Percentiles rank a stretch among this genome's conserved stretches.
Conservation (phyloP, 768 basidiomycete genomes). For the Daedalea quercina region DNA sequence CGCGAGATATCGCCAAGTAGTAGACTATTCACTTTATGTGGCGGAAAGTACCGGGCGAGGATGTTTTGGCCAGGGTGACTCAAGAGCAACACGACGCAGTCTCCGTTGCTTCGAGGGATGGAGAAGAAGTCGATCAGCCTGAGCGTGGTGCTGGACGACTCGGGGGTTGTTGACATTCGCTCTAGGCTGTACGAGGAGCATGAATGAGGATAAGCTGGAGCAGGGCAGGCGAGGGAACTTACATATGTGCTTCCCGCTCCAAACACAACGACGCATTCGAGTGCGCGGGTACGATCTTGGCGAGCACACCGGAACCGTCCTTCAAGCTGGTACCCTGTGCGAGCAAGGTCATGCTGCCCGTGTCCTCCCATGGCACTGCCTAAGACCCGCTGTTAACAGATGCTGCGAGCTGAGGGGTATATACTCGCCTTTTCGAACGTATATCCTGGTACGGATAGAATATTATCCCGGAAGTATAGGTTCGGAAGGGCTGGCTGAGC, state of each 20-base stretch:
- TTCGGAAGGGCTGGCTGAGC: constrained; percentile 52
- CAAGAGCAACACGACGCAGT: constrained; percentile 67
- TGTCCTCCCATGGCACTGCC: constrained; percentile 66
- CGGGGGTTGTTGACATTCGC: constrained; percentile 40
- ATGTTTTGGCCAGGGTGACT: constrained; percentile 64
- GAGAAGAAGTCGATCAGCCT: constrained; percentile 60
- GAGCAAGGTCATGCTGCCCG: constrained; percentile 62
- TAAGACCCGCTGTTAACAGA: constrained; percentile 16
- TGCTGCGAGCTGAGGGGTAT: background rate
- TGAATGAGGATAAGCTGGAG: no score
- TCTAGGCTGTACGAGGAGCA: constrained; percentile 37
- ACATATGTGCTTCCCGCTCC: constrained; percentile 72
- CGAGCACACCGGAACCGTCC: constrained; percentile 60
- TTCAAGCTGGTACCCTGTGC: constrained; percentile 66
- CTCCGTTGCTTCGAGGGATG: constrained; percentile 58
- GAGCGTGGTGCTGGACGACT: constrained; percentile 45
- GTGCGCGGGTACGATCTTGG: constrained; percentile 68
- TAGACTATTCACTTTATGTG: constrained; percentile 58
- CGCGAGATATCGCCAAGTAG: constrained; percentile 50
- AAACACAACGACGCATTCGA: constrained; percentile 68
- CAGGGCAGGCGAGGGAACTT: constrained; percentile 20
- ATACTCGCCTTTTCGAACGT: constrained; percentile 57
- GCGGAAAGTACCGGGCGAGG: constrained; percentile 64
- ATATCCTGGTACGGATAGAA: constrained; percentile 65
- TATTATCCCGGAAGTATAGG: constrained; percentile 44